Percentiles rank a stretch among this genome's conserved stretches.
These are phyloP conservation scores for Myxozyma sirexii DNA, from an alignment of 805 yeast genomes.

Conservation along the genomic window DNA sequence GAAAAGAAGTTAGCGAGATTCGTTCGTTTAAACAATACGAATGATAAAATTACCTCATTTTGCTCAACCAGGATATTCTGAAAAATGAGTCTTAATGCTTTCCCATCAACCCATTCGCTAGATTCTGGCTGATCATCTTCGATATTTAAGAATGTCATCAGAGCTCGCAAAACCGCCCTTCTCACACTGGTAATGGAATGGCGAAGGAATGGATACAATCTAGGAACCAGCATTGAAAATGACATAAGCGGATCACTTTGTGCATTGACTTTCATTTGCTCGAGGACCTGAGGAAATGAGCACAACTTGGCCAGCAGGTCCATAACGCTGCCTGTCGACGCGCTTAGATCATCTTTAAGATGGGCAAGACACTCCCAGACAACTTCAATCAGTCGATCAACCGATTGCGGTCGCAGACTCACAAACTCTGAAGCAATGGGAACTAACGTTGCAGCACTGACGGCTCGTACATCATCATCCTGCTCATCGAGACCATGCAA, in stretches of 20 bases:
- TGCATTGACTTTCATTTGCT: conserved; percentile 67
- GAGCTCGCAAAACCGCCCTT: conserved; percentile 79
- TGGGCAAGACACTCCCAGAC: conserved; percentile 90
- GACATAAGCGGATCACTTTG: conserved; percentile 53
- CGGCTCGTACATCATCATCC: conserved; percentile 96
- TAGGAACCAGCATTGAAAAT: conserved; percentile 79
- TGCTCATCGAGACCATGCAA: conserved; percentile 73
- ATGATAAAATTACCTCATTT: conserved; percentile 51
- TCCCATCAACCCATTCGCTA: conserved; percentile 77
- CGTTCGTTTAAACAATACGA: neutral
- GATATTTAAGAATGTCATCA: conserved; percentile 68
- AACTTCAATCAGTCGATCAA: conserved; percentile 57
- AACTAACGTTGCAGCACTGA: conserved; percentile 87
- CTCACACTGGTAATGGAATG: conserved; percentile 93
- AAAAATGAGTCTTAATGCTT: conserved; percentile 70
- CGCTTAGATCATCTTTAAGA: conserved; percentile 87
- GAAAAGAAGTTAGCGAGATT: neutral
- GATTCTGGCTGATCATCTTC: conserved; percentile 42
- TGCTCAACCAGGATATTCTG: conserved; percentile 92
- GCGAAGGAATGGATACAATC: conserved; percentile 86
- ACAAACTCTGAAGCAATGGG: conserved; percentile 91
- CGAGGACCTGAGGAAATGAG: conserved; percentile 74
- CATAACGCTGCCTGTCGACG: conserved; percentile 95
- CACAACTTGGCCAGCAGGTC: conserved; percentile 87
- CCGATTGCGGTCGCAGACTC: conserved; percentile 53